Evolutionary conservation across 345 rosid species (phyloP), one percentile per base, ranked within the genome.

Genomic region (Moricandia moricandioides): DNA sequence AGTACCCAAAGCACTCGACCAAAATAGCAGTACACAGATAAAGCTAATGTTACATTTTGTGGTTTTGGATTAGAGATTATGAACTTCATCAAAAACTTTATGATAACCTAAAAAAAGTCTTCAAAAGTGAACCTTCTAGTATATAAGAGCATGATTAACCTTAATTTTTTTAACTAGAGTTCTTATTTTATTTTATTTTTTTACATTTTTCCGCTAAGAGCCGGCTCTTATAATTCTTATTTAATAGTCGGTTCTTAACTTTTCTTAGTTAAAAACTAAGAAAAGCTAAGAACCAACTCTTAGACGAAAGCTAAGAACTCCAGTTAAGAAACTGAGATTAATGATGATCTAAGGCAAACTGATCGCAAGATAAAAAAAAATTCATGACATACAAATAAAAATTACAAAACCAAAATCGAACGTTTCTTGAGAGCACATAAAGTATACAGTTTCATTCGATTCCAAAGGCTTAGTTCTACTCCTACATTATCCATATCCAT

Each of bases 341-440:
- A n/a, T n/a, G n/a, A n/a, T n/a, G n/a, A n/a, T n/a, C n/a, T n/a
- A n/a, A 9, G 31, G 31, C 27, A 9, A 21, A 24, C n/a, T 55
- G 45, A 16, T 61, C 8, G 24, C 45, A 34, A 34, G 27, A 33
- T 61, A 33, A 10, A 16, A 8, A 8, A 29, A 29, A 29, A 0
- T 34, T 16, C 24, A 3, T 0, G 9, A 13, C 1, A 26, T 14
- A 59, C 0, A 49, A 61, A 11, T 49, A 7, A 10, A 33, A 3
- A 13, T 3, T 11, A 56, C 16, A 12, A 72, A 35, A 34, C 29
- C 34, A 31, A 55, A 21, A 11, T 6, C 31, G 13, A n/a, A 13
- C 11, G 29, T 58, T 66, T 67, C 67, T 34, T 21, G 30, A 67
- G 54, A 67, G 55, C 79, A 59, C 43, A 69, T 52, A 76, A 69